Percentiles rank a stretch among this genome's conserved stretches.
These are phyloP conservation scores for Periconia sp. DNA, from an alignment of 2,329 filamentous ascomycete genomes.

Conservation along the genomic window DNA sequence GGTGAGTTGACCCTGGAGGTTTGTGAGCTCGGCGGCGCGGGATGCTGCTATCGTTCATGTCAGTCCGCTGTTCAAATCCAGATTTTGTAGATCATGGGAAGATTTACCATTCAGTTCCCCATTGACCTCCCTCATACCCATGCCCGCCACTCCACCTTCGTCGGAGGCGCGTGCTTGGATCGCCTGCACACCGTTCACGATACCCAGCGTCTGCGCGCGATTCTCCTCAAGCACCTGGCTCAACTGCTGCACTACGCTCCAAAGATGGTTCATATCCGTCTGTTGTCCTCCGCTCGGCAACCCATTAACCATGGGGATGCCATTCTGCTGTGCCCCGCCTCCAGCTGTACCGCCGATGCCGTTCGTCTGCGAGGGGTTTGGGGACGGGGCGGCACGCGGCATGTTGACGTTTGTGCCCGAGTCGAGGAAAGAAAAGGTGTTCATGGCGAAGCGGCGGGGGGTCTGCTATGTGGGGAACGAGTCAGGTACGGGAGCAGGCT, in stretches of 20 bases:
- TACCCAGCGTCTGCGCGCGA: conserved; percentile 43
- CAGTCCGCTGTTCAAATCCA: background rate
- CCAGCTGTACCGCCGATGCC: conserved; percentile 22
- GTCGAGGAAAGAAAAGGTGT: conserved; percentile 47
- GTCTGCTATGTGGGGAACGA: conserved; percentile 1
- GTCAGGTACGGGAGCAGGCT: conserved; percentile 9
- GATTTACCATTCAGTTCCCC: conserved; percentile 42
- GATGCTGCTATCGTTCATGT: conserved; percentile 31
- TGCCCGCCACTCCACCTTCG: conserved; percentile 35
- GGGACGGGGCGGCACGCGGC: conserved; percentile 41
- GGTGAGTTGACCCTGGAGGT: conserved; percentile 39
- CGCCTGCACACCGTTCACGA: conserved; percentile 47
- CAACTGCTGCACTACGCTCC: conserved; percentile 49
- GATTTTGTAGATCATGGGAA: background rate
- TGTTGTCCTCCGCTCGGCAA: conserved; percentile 48
- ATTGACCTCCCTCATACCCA: conserved; percentile 38
- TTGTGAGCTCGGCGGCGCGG: conserved; percentile 36
- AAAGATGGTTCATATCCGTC: conserved; percentile 52
- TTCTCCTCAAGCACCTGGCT: conserved; percentile 48
- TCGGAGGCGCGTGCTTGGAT: conserved; percentile 44
- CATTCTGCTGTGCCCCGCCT: conserved; percentile 19
- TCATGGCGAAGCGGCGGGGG: conserved; percentile 28
- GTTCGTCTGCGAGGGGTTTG: conserved; percentile 27
- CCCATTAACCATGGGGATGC: conserved; percentile 47
- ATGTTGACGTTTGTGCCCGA: conserved; percentile 27